Evolutionary conservation across 768 basidiomycete genomes (phyloP), one percentile per base, ranked within the genome.

Genomic region (Naganishia vaughanmartiniae): DNA sequence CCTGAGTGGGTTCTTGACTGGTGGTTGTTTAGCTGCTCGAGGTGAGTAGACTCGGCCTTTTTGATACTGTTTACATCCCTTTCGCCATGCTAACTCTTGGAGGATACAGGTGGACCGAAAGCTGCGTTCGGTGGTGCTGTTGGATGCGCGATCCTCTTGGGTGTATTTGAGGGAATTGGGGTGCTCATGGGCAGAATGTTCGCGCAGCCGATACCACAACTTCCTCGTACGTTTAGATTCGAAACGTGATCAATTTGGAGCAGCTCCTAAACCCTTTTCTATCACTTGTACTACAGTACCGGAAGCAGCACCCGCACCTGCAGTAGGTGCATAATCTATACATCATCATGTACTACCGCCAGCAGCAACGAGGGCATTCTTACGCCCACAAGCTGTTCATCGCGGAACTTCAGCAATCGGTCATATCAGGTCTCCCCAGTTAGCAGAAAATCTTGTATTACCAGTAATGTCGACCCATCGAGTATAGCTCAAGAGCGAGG

Each of bases 1-100:
- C 77, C 89, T 96, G 65, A 93, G 93, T 30, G 96, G 96, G 54
- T 99, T 99, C 84, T 87, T 96, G 88, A 98, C 96, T 12, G 96
- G 96, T 82, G 96, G 96, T 67, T 94, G 91, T 81, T 83, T 97
- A 66, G 96, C 95, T 70, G 87, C 90, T 72, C 87, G 95, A 84
- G 92, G 95, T 96, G 81, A 83, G 91, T 88, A 15, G 5, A 46
- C 31, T 15, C 65, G 9, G n/a, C n/a, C 51, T 0, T 24, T n/a
- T 30, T 31, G n/a, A 66, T 28, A 45, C 1, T 15, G 6, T 6
- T 31, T 14, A n/a, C n/a, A n/a, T n/a, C n/a, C n/a, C n/a, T n/a
- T n/a, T n/a, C n/a, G 54, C 12, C 7, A 31, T 30, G 36, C 54
- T 54, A 28, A 48, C 26, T 14, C 31, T 10, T n/a, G 15, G 11